Conservation (phyloP, 441 rosid genomes). For the Aquilaria agallochum region DNA sequence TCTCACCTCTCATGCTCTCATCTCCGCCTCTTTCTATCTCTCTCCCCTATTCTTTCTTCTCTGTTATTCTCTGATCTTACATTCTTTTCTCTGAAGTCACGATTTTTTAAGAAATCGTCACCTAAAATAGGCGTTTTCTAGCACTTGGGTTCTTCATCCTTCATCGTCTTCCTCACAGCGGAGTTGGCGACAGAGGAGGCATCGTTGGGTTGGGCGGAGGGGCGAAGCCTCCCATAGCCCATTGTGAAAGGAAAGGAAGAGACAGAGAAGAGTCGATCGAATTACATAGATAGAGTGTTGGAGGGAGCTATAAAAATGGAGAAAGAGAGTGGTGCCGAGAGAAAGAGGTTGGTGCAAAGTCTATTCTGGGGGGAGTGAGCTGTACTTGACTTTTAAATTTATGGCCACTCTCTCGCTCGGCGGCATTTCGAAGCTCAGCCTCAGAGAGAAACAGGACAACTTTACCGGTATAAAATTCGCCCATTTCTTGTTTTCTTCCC, state of each 20-base stretch:
- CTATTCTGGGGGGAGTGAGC: slow-evolving; percentile 24
- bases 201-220: slow-evolving; percentile 29
- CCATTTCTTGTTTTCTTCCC: too few relatives aligned
- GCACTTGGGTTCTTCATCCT: too few relatives aligned
- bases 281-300: not conserved
- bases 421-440: too few relatives aligned
- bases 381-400: slow-evolving; percentile 28
- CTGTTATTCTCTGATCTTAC: too few relatives aligned
- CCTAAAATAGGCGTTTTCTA: too few relatives aligned
- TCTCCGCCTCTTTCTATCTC: too few relatives aligned
- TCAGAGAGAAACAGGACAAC: too few relatives aligned
- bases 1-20: too few relatives aligned
- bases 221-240: slow-evolving; percentile 57
- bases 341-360: slow-evolving; percentile 18
- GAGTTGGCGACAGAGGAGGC: slow-evolving; percentile 10
- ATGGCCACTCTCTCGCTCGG: not conserved
- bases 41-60: too few relatives aligned
- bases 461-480: too few relatives aligned
- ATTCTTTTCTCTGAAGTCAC: too few relatives aligned
- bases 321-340: not conserved
- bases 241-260: slow-evolving; percentile 13
- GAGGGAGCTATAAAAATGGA: slow-evolving; percentile 1
- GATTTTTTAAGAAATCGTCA: too few relatives aligned
- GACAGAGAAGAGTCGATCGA: not conserved
- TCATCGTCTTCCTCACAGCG: not conserved